phyloP scores from a whole-genome alignment of 257 asterid genomes.

The Pogostemon cablin region DNA sequence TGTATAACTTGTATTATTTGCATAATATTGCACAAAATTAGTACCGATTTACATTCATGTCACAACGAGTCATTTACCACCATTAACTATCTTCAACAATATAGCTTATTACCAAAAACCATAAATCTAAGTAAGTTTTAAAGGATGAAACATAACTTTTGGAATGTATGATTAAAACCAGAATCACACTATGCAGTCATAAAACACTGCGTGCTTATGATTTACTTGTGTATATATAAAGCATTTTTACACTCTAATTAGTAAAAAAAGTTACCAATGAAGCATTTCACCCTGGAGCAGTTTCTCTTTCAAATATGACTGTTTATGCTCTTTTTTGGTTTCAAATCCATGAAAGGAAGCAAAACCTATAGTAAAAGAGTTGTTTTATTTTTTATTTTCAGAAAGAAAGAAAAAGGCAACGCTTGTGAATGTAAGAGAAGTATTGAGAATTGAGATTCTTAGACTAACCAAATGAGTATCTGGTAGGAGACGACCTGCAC shows the following conservation, averaged over 20 bases:
- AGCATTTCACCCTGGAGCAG: slow-evolving; percentile 72
- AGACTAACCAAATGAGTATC: slow-evolving; percentile 77
- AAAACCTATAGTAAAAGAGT: slow-evolving; percentile 43
- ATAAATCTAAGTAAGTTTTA: background rate
- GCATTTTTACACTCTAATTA: background rate
- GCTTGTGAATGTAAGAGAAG: too few species aligned
- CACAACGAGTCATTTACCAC: background rate
- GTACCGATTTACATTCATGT: too few species aligned
- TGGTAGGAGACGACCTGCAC: slow-evolving; percentile 82
- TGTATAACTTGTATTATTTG: too few species aligned
- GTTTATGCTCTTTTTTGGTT: slow-evolving; percentile 42
- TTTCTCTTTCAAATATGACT: slow-evolving; percentile 50
- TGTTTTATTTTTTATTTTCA: background rate
- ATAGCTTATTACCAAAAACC: background rate
- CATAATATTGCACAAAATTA: background rate
- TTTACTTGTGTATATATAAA: background rate
- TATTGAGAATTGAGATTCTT: slow-evolving; percentile 14
- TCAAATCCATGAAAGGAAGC: slow-evolving; percentile 84
- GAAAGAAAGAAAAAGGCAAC: background rate
- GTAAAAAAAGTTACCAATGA: slow-evolving; percentile 52
- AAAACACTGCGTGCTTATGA: slow-evolving; percentile 22
- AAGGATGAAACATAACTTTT: slow-evolving; percentile 52
- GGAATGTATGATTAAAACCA: slow-evolving; percentile 72
- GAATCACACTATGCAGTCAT: slow-evolving; percentile 68
- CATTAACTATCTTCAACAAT: background rate